Base-by-base conservation (phyloP, 306 rosid species). In the Cucurbita ficifolia region DNA sequence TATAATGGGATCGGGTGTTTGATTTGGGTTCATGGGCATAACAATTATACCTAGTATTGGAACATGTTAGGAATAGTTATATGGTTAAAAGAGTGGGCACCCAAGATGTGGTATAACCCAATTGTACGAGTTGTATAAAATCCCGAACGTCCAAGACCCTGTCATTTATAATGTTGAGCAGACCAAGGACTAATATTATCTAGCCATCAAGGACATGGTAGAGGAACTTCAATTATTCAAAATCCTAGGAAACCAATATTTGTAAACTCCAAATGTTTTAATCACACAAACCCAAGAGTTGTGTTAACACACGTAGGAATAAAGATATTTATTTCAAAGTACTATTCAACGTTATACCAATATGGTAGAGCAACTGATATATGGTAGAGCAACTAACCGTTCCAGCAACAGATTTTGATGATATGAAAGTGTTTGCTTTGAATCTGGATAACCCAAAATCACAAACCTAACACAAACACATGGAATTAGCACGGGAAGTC, bases 371-470 rank as follows among this genome's bases (percentile, higher is more conserved):
- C 84, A 74, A 78, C 88, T 80, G n/a, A n/a, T n/a, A 59, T 12
- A 17, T 50, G 42, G 39, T 36, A 36, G 50, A 61, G 57, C 84
- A 74, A 78, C 88, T 80, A 85, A 94, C 99, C 72, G 99, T 94
- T 85, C 99, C 99, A 7, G 97, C 97, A 61, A 94, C 97, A 48
- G 97, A 89, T 80, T 94, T 94, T 7, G 99, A 94, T 46, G 99
- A 80, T 82, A 94, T 83, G 83, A 86, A 94, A 64, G 97, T 91
- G 88, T 88, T 88, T 9, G 91, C 91, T 82, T 91, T 94, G 79
- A 94, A 91, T 88, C 99, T 89, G 79, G 99, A 94, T 87, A 94
- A 75, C 77, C 99, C 99, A 84, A 94, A 94, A 83, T 94, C 99
- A 38, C 95, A 78, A 45, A 94, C 96, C 99, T 94, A 79, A 58